Conservation (phyloP, 805 yeast species). For the Hanseniaspora thailandica region DNA sequence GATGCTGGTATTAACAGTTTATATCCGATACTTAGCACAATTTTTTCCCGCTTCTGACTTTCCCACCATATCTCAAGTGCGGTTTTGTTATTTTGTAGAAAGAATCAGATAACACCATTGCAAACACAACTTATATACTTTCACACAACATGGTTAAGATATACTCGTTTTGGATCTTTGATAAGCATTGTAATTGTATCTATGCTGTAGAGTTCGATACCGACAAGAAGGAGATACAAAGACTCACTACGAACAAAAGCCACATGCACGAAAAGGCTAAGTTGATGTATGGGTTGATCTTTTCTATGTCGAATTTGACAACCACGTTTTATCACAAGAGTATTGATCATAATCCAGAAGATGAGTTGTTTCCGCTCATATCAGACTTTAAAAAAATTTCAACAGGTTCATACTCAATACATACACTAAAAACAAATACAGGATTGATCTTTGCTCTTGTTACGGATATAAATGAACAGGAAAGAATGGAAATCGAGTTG, state of each 20-base stretch:
- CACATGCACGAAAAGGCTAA: constrained; percentile 47
- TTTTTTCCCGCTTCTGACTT: too few species aligned
- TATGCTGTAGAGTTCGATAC: constrained; percentile 51
- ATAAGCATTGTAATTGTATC: constrained; percentile 83
- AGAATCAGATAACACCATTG: too few species aligned
- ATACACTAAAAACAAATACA: constrained; percentile 66
- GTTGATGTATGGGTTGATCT: constrained; percentile 72
- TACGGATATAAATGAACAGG: constrained; percentile 41
- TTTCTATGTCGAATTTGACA: constrained; percentile 66
- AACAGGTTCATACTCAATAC: constrained; percentile 71
- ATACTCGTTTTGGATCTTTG: constrained; percentile 81
- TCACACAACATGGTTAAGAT: constrained; percentile 43
- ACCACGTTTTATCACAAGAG: constrained; percentile 30
- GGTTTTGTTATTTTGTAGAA: background rate
- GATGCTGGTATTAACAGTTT: background rate
- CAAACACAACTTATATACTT: too few species aligned
- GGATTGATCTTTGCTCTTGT: constrained; percentile 65
- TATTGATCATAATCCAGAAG: constrained; percentile 28
- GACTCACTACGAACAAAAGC: constrained; percentile 45
- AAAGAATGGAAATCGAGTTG: constrained; percentile 19
- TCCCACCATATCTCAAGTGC: too few species aligned
- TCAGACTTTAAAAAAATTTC: constrained; percentile 33
- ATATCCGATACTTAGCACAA: background rate
- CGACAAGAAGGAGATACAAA: constrained; percentile 29
- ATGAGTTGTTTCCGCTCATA: constrained; percentile 15